Percentiles rank a stretch among this genome's conserved stretches.
Conservation (phyloP, 306 rosid species). For the Dalbergia oliveri region DNA sequence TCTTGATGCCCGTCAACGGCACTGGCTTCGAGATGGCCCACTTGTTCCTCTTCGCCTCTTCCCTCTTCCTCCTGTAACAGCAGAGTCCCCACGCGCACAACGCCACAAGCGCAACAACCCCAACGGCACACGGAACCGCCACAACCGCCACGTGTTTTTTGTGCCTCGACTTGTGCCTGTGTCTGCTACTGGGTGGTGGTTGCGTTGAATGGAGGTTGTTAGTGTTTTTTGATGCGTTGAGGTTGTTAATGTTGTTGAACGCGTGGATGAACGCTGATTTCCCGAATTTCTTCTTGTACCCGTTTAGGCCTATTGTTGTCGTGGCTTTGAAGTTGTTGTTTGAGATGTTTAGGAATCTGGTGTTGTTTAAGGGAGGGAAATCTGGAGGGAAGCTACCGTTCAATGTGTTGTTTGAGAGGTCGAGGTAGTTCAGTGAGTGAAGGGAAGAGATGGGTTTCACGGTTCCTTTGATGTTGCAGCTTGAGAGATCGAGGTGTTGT, state of each 20-base stretch:
- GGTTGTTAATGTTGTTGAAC: conserved; percentile 51
- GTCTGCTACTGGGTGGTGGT: conserved; percentile 15
- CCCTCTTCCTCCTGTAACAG: conserved; percentile 58
- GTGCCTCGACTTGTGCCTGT: conserved; percentile 41
- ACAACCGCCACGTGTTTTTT: conserved; percentile 40
- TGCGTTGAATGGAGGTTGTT: conserved; percentile 11
- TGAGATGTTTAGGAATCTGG: conserved; percentile 74
- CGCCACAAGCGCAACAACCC: conserved; percentile 42
- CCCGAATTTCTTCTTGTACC: conserved; percentile 56
- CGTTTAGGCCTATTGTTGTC: not conserved
- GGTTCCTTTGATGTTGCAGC: conserved; percentile 67
- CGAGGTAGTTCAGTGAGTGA: conserved; percentile 59
- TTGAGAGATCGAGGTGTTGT: conserved; percentile 65
- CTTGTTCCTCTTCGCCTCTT: conserved; percentile 59
- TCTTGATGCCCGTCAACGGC: conserved; percentile 53
- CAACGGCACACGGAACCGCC: conserved; percentile 50
- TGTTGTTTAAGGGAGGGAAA: conserved; percentile 66
- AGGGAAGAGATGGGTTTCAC: conserved; percentile 68
- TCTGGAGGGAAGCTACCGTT: conserved; percentile 83
- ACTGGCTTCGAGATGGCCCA: conserved; percentile 96
- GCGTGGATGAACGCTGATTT: conserved; percentile 70
- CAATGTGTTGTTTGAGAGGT: conserved; percentile 72
- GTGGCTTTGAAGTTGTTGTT: conserved; percentile 63
- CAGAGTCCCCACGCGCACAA: conserved; percentile 40
- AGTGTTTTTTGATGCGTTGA: conserved; percentile 46